Base-by-base conservation (phyloP, 2,329 filamentous ascomycete genomes). In the Tolypocladium pustulatum region DNA sequence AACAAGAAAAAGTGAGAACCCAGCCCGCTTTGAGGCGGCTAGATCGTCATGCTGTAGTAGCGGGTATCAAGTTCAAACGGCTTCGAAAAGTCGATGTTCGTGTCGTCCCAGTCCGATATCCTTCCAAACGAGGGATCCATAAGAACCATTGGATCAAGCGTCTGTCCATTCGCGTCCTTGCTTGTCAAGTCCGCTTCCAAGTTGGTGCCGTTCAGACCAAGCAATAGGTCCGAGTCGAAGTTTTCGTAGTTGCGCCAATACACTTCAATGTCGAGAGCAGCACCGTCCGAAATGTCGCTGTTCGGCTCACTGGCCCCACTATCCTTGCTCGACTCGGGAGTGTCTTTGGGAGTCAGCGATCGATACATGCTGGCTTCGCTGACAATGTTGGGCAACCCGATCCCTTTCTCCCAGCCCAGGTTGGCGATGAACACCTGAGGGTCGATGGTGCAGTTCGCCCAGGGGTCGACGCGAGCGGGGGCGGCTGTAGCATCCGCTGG, bases 301-400 rank as follows among this genome's bases (percentile, higher is more conserved):
- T 80, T 85, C 12, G 82, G 81, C 64, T 86, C 83, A 46, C 83
- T 85, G 10, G 74, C 69, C 4, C 80, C 78, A 63, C 78, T 80
- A 59, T 86, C 83, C 67, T 85, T 84, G 69, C 76, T 82, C 2
- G 83, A 86, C 63, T 86, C 84, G 0, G 84, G 84, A 9, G 84
- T 87, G 65, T 86, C 82, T 60, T 85, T 83, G 0, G 83, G 83
- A 30, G 83, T 83, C 59, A 81, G 72, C 1, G 80, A 77, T 25
- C 79, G 78, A 64, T 83, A 84, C 10, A 81, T 72, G 57, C 71
- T 75, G 67, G 81, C 76, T 61, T 86, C 81, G 15, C 76, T 75
- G 58, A 83, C 78, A 2, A 80, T 74, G 22, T 78, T 82, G 58
- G 64, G 67, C 54, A 72, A 61, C 17, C 72, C 67, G 46, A 60